These are phyloP conservation scores for Aspergillus vadensis DNA, from an alignment of 2,329 filamentous ascomycete genomes.

Conservation along the genomic window DNA sequence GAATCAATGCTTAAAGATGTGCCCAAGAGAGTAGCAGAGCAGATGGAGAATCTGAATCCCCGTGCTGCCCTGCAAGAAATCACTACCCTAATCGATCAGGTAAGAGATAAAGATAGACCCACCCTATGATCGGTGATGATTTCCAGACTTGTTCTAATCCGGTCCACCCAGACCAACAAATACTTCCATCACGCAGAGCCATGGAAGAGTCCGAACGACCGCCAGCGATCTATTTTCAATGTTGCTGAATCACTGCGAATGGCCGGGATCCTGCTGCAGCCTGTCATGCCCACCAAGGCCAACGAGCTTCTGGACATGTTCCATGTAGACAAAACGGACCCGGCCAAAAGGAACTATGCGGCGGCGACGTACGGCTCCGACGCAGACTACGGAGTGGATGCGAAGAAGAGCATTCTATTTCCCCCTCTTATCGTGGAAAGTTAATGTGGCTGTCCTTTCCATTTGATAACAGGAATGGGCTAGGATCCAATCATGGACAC, in stretches of 20 bases:
- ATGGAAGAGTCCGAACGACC: slow-evolving; percentile 60
- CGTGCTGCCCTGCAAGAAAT: slow-evolving; percentile 66
- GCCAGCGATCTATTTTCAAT: slow-evolving; percentile 68
- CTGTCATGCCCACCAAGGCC: slow-evolving; percentile 84
- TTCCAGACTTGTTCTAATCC: not conserved
- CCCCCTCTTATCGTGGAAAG: slow-evolving; percentile 48
- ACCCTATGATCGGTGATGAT: not conserved
- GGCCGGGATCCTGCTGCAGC: slow-evolving; percentile 80
- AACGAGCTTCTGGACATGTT: slow-evolving; percentile 72
- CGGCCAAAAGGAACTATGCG: slow-evolving; percentile 62
- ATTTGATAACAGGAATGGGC: slow-evolving; percentile 34
- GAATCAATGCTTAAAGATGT: slow-evolving; percentile 46
- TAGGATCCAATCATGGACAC: slow-evolving; percentile 16
- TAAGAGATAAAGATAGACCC: slow-evolving; percentile 54
- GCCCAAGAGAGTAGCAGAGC: slow-evolving; percentile 46
- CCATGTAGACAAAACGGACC: slow-evolving; percentile 59
- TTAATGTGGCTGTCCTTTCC: slow-evolving; percentile 28
- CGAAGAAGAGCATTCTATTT: slow-evolving; percentile 54
- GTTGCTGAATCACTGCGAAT: slow-evolving; percentile 76
- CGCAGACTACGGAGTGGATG: slow-evolving; percentile 64
- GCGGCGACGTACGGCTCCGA: slow-evolving; percentile 67
- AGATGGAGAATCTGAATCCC: slow-evolving; percentile 67
- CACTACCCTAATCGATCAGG: slow-evolving; percentile 63
- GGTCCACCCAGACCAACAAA: slow-evolving; percentile 59
- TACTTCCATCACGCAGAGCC: slow-evolving; percentile 67